These are phyloP conservation scores for Dalechampia spathulata DNA, from an alignment of 441 rosid species.

Conservation along the genomic window DNA sequence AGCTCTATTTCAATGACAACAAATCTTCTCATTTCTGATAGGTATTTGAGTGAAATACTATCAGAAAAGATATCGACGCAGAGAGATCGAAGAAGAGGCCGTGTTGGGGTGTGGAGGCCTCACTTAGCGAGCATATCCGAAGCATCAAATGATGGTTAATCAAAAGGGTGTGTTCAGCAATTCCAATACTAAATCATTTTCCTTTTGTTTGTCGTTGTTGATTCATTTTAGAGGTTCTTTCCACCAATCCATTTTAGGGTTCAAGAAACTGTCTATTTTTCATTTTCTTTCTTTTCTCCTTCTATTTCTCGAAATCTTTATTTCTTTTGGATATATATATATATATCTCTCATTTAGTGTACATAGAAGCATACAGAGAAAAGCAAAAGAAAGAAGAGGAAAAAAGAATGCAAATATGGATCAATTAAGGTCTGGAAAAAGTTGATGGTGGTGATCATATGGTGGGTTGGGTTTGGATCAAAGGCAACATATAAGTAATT, in stretches of 20 bases:
- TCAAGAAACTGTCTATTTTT: slow-evolving; percentile 14
- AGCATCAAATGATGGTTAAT: slow-evolving; percentile 30
- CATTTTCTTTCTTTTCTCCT: neutral
- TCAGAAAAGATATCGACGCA: slow-evolving; percentile 71
- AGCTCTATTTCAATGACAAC: slow-evolving; percentile 21
- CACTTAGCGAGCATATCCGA: slow-evolving; percentile 86
- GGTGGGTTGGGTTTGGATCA: no score
- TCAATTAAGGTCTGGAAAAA: neutral
- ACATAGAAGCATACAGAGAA: slow-evolving; percentile 24
- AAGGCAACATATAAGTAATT: no score
- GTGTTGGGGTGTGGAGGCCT: slow-evolving; percentile 91
- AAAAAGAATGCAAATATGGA: slow-evolving; percentile 6
- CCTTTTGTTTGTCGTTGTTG: neutral
- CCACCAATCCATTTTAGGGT: slow-evolving; percentile 23
- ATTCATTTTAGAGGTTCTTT: slow-evolving; percentile 23
- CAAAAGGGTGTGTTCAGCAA: neutral
- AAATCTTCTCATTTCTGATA: slow-evolving; percentile 50
- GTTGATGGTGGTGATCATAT: neutral
- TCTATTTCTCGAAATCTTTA: neutral
- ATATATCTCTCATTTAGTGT: slow-evolving; percentile 10
- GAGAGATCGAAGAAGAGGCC: slow-evolving; percentile 76
- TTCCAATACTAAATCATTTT: neutral
- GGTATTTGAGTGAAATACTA: slow-evolving; percentile 75
- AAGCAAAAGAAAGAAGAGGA: neutral
- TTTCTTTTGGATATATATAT: neutral